Conservation (phyloP, 1,284 basidiomycete species). For the Heterobasidion occidentale region DNA sequence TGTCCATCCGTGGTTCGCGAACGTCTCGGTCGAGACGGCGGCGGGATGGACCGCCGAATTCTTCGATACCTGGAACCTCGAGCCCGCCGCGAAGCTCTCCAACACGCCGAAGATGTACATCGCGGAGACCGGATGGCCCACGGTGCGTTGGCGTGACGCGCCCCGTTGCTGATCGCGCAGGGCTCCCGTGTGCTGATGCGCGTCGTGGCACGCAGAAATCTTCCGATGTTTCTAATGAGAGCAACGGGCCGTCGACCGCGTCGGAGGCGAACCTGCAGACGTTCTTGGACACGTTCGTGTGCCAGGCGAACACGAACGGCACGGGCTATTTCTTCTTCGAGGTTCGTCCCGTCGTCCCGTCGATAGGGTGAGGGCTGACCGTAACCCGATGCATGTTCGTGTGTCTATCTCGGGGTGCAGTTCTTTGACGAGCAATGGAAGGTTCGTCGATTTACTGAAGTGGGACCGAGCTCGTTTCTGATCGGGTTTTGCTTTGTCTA, state of each 20-base stretch:
- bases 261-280: slow-evolving; percentile 60
- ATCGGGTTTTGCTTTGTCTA: slow-evolving; percentile 8
- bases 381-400: neutral
- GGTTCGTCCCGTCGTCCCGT: slow-evolving; percentile 25
- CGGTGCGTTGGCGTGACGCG: slow-evolving; percentile 32
- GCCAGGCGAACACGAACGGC: slow-evolving; percentile 74
- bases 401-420: slow-evolving; percentile 29
- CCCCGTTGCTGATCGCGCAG: neutral
- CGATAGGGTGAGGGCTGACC: neutral
- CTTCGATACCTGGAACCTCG: slow-evolving; percentile 52
- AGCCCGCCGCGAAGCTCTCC: slow-evolving; percentile 31
- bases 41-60: slow-evolving; percentile 61
- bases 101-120: slow-evolving; percentile 79
- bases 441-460: slow-evolving; percentile 21
- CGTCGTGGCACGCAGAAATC: slow-evolving; percentile 35
- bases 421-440: slow-evolving; percentile 88
- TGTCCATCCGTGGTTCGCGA: slow-evolving; percentile 84
- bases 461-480: slow-evolving; percentile 5
- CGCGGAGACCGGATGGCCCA: slow-evolving; percentile 93
- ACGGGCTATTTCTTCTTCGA: slow-evolving; percentile 87
- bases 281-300: slow-evolving; percentile 84
- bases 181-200: neutral
- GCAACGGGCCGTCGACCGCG: slow-evolving; percentile 62
- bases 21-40: slow-evolving; percentile 60
- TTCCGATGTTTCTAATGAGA: slow-evolving; percentile 44